These are phyloP conservation scores for Rhizoclosmatium sp. DNA, from an alignment of 192 early-diverging fungal species.

Conservation along the genomic window DNA sequence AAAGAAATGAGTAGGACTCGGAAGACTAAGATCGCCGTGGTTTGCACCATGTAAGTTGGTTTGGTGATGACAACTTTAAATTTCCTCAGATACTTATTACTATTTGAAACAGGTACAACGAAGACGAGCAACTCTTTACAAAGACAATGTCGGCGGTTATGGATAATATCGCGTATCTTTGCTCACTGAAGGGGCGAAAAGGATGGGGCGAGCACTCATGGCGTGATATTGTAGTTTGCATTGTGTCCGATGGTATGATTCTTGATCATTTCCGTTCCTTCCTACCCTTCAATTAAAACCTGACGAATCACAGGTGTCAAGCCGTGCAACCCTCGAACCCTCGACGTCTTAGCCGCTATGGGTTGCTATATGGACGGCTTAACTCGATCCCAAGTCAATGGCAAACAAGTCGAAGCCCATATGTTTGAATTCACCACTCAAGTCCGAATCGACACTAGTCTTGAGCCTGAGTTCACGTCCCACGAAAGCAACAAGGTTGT, in stretches of 20 bases:
- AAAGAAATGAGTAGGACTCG: constrained; percentile 50
- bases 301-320: constrained; percentile 60
- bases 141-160: constrained; percentile 69
- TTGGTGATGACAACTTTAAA: too few relatives aligned
- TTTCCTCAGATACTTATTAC: too few relatives aligned
- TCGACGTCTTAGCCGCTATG: constrained; percentile 71
- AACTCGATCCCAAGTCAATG: constrained; percentile 49
- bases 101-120: constrained; percentile 62
- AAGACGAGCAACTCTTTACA: constrained; percentile 68
- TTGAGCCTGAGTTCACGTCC: constrained; percentile 46
- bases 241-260: constrained; percentile 75
- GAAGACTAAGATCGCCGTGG: constrained; percentile 75
- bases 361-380: constrained; percentile 66
- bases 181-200: constrained; percentile 58
- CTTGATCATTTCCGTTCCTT: background rate
- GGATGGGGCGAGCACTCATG: constrained; percentile 67
- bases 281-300: background rate
- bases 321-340: constrained; percentile 72
- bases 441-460: constrained; percentile 65
- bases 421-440: constrained; percentile 65
- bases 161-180: constrained; percentile 75
- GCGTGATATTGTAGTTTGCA: constrained; percentile 75
- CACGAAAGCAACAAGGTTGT: constrained; percentile 9
- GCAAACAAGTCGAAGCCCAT: constrained; percentile 56
- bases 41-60: constrained; percentile 83